Base-by-base conservation (phyloP, 371 early-diverging fungal genomes). In the Mortierella sp. region DNA sequence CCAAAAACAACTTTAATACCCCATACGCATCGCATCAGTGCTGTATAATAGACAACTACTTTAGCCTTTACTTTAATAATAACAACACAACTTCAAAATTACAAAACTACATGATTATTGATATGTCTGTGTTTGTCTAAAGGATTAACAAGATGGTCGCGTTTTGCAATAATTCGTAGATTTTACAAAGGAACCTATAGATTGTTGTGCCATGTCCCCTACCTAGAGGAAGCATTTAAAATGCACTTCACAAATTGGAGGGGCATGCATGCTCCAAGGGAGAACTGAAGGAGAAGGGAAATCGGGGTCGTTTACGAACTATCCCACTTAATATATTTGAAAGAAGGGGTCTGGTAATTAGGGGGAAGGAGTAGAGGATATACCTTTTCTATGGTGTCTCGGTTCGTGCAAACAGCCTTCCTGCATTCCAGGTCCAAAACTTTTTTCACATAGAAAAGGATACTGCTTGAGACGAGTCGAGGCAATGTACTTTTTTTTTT, bases 21-120 rank as follows among this genome's bases (percentile, higher is more conserved):
- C 29, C 8, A 37, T n/a, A 32, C 32, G n/a, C 35, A 47, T 40
- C 32, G n/a, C 35, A 47, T 47, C 8, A 26, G 37, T 54, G 34
- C 29, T 70, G 60, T 70, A 62, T 37, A 35, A 45, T 68, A 68
- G 68, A 59, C 22, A 56, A 7, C 15, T 32, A 19, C 45, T 57
- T 17, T 59, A 29, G 51, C 13, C 26, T 51, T 61, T 43, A 35
- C 13, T 51, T 35, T 34, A 49, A 51, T 49, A 55, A 28, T 29
- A 61, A n/a, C 42, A 29, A 32, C 26, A 12, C 65, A 56, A 42
- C 66, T 57, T 55, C 56, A 28, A 56, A 57, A 37, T 57, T 47
- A 58, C 31, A 35, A 47, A 45, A 5, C 28, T 26, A 26, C 51
- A 51, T 17, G 9, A 42, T 8, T 42, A 42, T 19, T 19, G 19